Conservation (phyloP, 768 basidiomycete genomes). For the Boletus pseudopeckii region DNA sequence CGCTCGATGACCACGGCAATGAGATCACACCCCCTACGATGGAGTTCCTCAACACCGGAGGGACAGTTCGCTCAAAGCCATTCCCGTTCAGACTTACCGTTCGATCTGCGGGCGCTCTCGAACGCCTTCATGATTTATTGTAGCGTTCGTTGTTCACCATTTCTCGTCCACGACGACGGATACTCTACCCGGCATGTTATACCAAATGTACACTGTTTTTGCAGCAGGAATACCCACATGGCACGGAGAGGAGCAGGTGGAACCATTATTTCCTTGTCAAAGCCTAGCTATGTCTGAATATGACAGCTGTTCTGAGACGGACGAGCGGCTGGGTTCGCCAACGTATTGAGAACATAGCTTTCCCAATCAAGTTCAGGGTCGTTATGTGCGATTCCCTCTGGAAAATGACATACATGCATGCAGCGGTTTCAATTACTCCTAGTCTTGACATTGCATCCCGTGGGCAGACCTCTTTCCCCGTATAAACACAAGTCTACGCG, state of each 20-base stretch:
- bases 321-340: background rate
- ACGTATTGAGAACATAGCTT: background rate
- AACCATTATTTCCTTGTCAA: background rate
- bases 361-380: background rate
- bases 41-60: constrained; percentile 5
- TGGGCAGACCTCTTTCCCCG: background rate
- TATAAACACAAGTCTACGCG: background rate
- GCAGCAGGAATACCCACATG: background rate
- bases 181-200: background rate
- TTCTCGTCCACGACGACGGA: no score
- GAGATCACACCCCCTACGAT: constrained; percentile 9
- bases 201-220: background rate
- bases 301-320: background rate
- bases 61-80: constrained; percentile 2
- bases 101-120: background rate
- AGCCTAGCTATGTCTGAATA: background rate
- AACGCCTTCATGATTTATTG: background rate
- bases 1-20: background rate
- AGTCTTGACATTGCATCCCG: background rate
- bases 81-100: constrained; percentile 3
- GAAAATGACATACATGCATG: background rate
- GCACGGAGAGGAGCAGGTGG: background rate
- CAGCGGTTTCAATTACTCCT: background rate
- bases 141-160: background rate
- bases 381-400: background rate